Percentiles rank a stretch among this genome's conserved stretches.
phyloP scores from a whole-genome alignment of 169 alveolate species.

The Eimeria praecox region DNA sequence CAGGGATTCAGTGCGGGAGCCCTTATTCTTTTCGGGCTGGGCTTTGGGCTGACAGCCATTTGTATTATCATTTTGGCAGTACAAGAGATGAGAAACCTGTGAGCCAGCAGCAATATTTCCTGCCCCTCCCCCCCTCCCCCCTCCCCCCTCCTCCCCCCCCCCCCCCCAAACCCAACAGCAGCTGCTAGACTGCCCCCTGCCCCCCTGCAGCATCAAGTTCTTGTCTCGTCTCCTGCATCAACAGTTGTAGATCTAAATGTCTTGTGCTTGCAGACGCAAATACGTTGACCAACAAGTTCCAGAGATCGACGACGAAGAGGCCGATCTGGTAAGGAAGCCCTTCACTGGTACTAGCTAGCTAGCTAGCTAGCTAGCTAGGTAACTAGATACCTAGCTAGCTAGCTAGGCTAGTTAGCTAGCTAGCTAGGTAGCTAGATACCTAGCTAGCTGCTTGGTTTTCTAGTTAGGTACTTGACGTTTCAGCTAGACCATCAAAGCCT shows the following conservation, averaged over 20 bases:
- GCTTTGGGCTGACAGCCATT: slow-evolving; percentile 86
- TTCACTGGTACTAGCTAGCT: not conserved
- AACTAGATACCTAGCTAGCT: not conserved
- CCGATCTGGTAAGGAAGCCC: slow-evolving; percentile 82
- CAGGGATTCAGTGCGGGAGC: slow-evolving; percentile 88
- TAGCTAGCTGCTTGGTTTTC: not conserved
- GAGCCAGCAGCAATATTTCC: not conserved
- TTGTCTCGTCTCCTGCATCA: not conserved
- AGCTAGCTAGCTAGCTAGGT: not conserved
- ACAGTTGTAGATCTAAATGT: not conserved
- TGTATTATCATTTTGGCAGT: slow-evolving; percentile 88
- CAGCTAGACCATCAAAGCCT: no score
- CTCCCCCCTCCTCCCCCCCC: no score
- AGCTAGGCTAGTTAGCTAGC: not conserved
- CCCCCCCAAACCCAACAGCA: no score
- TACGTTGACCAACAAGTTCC: slow-evolving; percentile 89
- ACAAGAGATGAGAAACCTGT: slow-evolving; percentile 87
- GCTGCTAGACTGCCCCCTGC: not conserved
- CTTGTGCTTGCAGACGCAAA: slow-evolving; percentile 80
- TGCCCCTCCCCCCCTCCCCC: not conserved
- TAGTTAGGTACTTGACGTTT: no score
- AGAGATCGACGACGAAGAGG: slow-evolving; percentile 85
- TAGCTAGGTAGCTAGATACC: not conserved
- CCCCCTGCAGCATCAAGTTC: not conserved
- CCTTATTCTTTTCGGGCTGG: slow-evolving; percentile 84